phyloP scores from a whole-genome alignment of 2,329 filamentous ascomycete species.

The Fusarium chlamydosporum region DNA sequence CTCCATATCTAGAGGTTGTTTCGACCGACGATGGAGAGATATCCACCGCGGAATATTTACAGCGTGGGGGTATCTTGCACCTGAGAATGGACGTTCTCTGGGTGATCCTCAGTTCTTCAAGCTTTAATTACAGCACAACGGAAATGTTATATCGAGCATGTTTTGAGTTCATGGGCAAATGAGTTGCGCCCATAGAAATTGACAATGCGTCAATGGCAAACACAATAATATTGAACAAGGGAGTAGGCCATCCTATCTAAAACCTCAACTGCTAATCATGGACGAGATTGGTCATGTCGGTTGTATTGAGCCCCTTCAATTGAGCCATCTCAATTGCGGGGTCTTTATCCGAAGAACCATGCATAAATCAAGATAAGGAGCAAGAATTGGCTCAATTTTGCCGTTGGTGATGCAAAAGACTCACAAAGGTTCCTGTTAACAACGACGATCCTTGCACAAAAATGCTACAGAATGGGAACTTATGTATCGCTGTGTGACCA shows the following conservation, averaged over 20 bases:
- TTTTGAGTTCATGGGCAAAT: no score
- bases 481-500: slow-evolving; percentile 21
- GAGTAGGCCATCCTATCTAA: background rate
- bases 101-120: no score
- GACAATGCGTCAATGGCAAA: no score
- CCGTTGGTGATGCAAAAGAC: slow-evolving; percentile 1
- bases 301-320: background rate
- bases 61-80: no score
- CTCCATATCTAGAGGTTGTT: no score
- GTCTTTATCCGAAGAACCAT: background rate
- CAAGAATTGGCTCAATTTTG: slow-evolving; percentile 2
- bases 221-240: background rate
- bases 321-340: slow-evolving; percentile 3
- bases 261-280: background rate
- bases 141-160: no score
- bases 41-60: no score
- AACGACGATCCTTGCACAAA: slow-evolving; percentile 25
- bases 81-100: no score
- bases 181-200: no score
- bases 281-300: background rate
- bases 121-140: no score
- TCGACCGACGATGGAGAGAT: no score
- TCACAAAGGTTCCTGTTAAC: slow-evolving; percentile 26
- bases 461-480: slow-evolving; percentile 34
- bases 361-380: background rate